A percentile compares a stretch with the other conserved stretches of the same genome.
phyloP scores from a whole-genome alignment of 768 basidiomycete genomes.

The Phaeotremella fagi region DNA sequence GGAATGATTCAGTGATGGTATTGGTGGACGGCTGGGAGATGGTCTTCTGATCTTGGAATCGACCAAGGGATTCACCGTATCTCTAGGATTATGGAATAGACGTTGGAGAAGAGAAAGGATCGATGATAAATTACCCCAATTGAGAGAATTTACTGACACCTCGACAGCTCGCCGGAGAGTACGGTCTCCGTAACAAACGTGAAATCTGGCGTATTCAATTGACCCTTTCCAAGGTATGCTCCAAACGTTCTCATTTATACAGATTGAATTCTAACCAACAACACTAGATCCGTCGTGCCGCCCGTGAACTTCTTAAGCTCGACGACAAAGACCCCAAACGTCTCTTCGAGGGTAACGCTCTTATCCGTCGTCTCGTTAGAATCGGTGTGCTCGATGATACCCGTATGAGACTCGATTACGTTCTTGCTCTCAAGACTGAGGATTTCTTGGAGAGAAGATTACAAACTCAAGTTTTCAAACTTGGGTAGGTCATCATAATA shows the following conservation, averaged over 20 bases:
- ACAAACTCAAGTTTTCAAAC: conserved; percentile 99
- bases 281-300: conserved; percentile 90
- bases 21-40: too few relatives aligned
- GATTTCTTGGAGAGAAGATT: conserved; percentile 99
- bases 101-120: too few relatives aligned
- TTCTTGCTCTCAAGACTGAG: conserved; percentile 96
- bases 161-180: conserved; percentile 94
- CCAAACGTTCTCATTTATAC: background rate
- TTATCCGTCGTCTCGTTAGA: conserved; percentile 71
- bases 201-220: conserved; percentile 99
- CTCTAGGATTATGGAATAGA: background rate
- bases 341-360: conserved; percentile 80
- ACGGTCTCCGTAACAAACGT: conserved; percentile 99
- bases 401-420: conserved; percentile 99
- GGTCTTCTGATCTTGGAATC: background rate
- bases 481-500: conserved; percentile 49
- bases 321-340: conserved; percentile 99
- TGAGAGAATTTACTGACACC: too few relatives aligned
- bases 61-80: background rate
- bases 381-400: conserved; percentile 99
- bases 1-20: too few relatives aligned
- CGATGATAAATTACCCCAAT: too few relatives aligned
- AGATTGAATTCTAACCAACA: background rate
- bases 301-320: conserved; percentile 99
- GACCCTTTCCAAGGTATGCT: conserved; percentile 72